Percentiles rank a stretch among this genome's conserved stretches.
phyloP scores from a whole-genome alignment of 2,329 filamentous ascomycete genomes.

The Botryosphaeria agaves region DNA sequence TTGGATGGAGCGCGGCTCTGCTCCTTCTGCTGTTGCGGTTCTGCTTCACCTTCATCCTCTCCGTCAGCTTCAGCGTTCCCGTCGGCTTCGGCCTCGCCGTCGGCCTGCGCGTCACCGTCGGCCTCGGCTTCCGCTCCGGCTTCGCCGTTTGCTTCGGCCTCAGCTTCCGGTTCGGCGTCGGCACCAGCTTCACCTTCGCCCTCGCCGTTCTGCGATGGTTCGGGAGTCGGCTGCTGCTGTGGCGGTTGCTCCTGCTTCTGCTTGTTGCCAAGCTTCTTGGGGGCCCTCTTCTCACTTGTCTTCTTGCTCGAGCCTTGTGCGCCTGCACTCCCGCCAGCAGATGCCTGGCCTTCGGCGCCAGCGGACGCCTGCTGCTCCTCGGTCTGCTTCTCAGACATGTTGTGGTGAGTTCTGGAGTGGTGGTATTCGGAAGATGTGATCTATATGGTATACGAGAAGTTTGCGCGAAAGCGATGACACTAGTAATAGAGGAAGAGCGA shows the following conservation, averaged over 20 bases:
- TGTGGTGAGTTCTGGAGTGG: constrained; percentile 1
- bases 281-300: constrained; percentile 29
- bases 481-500: constrained; percentile 13
- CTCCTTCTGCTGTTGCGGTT: constrained; percentile 24
- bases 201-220: constrained; percentile 23
- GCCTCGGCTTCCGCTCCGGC: constrained; percentile 14
- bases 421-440: not conserved
- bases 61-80: constrained; percentile 15
- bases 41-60: constrained; percentile 22
- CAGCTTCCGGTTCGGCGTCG: constrained; percentile 21
- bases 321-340: constrained; percentile 5
- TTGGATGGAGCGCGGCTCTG: constrained; percentile 24
- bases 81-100: constrained; percentile 22
- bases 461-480: constrained; percentile 6
- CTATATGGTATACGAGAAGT: constrained; percentile 2
- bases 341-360: constrained; percentile 5
- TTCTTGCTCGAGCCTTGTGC: constrained; percentile 11
- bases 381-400: constrained; percentile 8
- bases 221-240: constrained; percentile 30
- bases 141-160: constrained; percentile 18
- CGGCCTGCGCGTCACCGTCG: constrained; percentile 13
- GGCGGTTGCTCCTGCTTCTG: constrained; percentile 21
- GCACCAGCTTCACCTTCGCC: constrained; percentile 23
- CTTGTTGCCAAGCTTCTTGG: constrained; percentile 31
- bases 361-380: constrained; percentile 5